Evolutionary conservation across 1,284 basidiomycete species (phyloP).

Genomic region (Ganoderma multipileum): DNA sequence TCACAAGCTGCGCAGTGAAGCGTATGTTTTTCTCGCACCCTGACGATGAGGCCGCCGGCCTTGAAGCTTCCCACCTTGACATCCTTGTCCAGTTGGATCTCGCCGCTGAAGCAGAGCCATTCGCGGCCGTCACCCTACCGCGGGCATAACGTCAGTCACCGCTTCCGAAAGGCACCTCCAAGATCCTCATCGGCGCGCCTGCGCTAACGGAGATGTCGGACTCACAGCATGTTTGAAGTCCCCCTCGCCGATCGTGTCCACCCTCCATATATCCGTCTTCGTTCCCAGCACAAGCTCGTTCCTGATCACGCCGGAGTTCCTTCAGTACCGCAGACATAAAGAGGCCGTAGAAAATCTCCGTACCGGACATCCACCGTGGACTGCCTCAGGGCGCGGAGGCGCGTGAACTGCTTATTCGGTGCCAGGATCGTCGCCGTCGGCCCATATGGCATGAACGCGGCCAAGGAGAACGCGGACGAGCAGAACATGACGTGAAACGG

Average conservation of each 20-base stretch:
- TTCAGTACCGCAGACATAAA: not conserved
- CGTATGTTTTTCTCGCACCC: conserved; percentile 45
- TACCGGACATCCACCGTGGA: conserved; percentile 70
- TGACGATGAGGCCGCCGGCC: conserved; percentile 68
- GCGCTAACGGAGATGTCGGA: conserved; percentile 2
- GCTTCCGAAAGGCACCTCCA: not conserved
- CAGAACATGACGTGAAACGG: conserved; percentile 70
- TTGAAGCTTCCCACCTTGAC: conserved; percentile 66
- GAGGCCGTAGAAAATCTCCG: conserved; percentile 27
- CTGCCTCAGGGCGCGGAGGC: conserved; percentile 69
- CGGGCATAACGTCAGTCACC: not conserved
- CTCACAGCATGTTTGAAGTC: conserved; percentile 62
- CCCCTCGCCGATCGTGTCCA: conserved; percentile 68
- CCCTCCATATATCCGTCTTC: conserved; percentile 75
- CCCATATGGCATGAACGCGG: conserved; percentile 62
- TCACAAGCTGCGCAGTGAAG: not conserved
- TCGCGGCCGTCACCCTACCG: conserved; percentile 63
- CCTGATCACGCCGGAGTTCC: conserved; percentile 19
- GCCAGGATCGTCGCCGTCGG: conserved; percentile 50
- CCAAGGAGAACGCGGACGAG: conserved; percentile 61
- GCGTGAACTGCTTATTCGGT: conserved; percentile 54
- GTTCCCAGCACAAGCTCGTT: conserved; percentile 43
- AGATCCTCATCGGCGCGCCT: not conserved
- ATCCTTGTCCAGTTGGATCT: conserved; percentile 56
- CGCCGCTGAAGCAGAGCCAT: conserved; percentile 67